Evolutionary conservation across 441 rosid genomes (phyloP).

Genomic region (Gossypium laxum): DNA sequence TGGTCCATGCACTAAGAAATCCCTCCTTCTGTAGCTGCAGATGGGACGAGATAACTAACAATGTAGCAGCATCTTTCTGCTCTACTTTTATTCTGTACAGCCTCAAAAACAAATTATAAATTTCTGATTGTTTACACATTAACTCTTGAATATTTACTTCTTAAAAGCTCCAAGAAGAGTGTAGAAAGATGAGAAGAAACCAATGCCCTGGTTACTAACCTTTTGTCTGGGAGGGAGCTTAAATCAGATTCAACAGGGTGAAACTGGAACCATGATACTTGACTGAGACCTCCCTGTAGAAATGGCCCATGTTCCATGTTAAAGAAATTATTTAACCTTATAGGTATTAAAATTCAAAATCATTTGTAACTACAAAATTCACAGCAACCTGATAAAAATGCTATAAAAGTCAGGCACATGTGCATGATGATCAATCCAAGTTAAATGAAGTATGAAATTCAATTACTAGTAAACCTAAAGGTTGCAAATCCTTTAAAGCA

Average conservation of each 20-base stretch:
- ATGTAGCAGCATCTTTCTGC: slow-evolving; percentile 75
- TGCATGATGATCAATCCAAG: neutral
- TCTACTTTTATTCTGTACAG: slow-evolving; percentile 57
- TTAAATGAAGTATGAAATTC: neutral
- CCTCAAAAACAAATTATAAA: slow-evolving; percentile 14
- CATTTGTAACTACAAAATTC: neutral
- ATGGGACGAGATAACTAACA: slow-evolving; percentile 85
- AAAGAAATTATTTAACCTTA: neutral
- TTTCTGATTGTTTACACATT: slow-evolving; percentile 11
- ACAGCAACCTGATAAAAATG: neutral
- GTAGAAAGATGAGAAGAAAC: neutral
- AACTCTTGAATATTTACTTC: slow-evolving; percentile 2
- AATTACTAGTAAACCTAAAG: neutral
- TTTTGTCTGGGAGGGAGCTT: slow-evolving; percentile 54
- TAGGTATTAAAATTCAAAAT: neutral
- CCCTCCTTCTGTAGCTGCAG: slow-evolving; percentile 80
- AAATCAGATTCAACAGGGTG: slow-evolving; percentile 82
- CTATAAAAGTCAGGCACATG: neutral
- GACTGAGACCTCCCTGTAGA: slow-evolving; percentile 75
- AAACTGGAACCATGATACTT: slow-evolving; percentile 94
- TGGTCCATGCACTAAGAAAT: slow-evolving; percentile 87
- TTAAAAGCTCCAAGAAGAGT: neutral
- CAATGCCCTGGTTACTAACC: slow-evolving; percentile 34
- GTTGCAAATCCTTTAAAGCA: neutral
- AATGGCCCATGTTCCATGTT: slow-evolving; percentile 7